Evolutionary conservation across 2,329 filamentous ascomycete genomes (phyloP).

Genomic region (Colletotrichum acutatum): DNA sequence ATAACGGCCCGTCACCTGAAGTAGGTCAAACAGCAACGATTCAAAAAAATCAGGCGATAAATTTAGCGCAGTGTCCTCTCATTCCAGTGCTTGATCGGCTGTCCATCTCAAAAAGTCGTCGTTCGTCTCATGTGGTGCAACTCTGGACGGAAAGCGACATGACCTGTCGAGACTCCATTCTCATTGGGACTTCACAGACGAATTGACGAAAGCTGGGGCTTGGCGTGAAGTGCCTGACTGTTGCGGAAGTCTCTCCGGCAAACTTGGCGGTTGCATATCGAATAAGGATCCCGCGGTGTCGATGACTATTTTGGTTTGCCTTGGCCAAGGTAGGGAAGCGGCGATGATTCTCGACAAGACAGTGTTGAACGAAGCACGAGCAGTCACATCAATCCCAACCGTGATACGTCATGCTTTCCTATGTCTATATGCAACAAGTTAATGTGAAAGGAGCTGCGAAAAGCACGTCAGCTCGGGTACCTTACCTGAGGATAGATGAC

Average conservation of each 20-base stretch:
- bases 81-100: not conserved
- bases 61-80: not conserved
- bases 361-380: not conserved
- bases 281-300: not conserved
- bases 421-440: not conserved
- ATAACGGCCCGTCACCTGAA: not conserved
- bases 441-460: not conserved
- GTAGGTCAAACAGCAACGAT: not conserved
- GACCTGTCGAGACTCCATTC: not conserved
- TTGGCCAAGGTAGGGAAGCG: not conserved
- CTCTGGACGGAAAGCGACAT: not conserved
- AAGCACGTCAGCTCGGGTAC: not conserved
- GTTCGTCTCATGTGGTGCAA: constrained; percentile 26
- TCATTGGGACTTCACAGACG: constrained; percentile 17
- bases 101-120: not conserved
- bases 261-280: not conserved
- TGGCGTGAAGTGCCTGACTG: not conserved
- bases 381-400: not conserved
- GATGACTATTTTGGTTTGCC: not conserved
- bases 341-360: not conserved
- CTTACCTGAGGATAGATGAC: not conserved
- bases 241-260: not conserved
- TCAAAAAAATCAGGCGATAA: not conserved
- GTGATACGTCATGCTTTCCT: not conserved
- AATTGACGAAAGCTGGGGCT: not conserved